Evolutionary conservation across 2,329 filamentous ascomycete species (phyloP).

Genomic region (Zasmidium angulare): DNA sequence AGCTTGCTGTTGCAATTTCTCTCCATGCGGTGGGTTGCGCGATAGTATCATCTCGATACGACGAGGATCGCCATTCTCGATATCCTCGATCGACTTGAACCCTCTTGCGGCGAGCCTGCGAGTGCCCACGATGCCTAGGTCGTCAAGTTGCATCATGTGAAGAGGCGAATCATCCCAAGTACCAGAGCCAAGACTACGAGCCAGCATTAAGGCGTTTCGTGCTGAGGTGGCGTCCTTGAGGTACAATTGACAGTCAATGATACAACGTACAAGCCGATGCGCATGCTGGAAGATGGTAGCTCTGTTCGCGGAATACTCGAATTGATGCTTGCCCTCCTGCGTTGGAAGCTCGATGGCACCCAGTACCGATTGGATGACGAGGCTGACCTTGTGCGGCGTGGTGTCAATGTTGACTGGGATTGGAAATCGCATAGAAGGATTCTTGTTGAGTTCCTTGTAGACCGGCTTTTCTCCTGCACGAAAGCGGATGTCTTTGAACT

Average conservation of each 20-base stretch:
- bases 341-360: conserved; percentile 63
- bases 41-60: conserved; percentile 75
- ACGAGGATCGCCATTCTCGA: conserved; percentile 66
- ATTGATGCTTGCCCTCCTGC: conserved; percentile 57
- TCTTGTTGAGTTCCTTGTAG: conserved; percentile 72
- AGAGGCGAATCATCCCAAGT: conserved; percentile 80
- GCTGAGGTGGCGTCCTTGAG: conserved; percentile 65
- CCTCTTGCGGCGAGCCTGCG: conserved; percentile 71
- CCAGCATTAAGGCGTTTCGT: conserved; percentile 71
- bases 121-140: conserved; percentile 73
- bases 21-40: conserved; percentile 80
- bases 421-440: conserved; percentile 66
- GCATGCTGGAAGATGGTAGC: conserved; percentile 65
- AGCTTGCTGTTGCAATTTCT: conserved; percentile 64
- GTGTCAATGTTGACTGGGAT: conserved; percentile 67
- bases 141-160: conserved; percentile 79
- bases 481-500: conserved; percentile 72
- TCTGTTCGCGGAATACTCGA: conserved; percentile 62
- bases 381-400: conserved; percentile 71
- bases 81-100: conserved; percentile 68
- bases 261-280: conserved; percentile 69
- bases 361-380: conserved; percentile 75
- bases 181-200: conserved; percentile 71
- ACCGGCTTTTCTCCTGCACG: conserved; percentile 66
- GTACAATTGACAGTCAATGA: conserved; percentile 70